Conservation (phyloP, 768 basidiomycete species). For the Pluteus cervinus region DNA sequence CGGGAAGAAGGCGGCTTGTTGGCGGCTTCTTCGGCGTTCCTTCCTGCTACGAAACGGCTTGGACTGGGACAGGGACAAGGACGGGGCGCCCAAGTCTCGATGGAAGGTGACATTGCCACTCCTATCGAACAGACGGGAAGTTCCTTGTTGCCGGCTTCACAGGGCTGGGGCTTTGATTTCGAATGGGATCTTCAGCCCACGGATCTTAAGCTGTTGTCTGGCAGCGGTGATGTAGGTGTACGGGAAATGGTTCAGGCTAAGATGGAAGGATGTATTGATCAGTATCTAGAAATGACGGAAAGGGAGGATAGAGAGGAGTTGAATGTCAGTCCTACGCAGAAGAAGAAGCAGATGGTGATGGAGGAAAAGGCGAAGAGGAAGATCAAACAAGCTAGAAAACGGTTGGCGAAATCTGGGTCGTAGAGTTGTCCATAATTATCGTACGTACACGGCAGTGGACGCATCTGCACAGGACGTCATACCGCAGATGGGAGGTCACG, state of each 20-base stretch:
- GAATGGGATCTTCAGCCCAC: slow-evolving; percentile 50
- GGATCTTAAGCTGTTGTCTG: slow-evolving; percentile 12
- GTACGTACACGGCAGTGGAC: no score
- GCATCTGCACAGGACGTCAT: no score
- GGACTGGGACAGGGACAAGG: not conserved
- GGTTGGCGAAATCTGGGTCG: slow-evolving; percentile 5
- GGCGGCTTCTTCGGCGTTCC: slow-evolving; percentile 30
- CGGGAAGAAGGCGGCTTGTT: slow-evolving; percentile 64
- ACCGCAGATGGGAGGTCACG: no score
- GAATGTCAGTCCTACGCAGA: slow-evolving; percentile 64
- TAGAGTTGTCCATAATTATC: no score
- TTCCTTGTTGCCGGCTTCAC: no score
- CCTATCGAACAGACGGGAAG: no score
- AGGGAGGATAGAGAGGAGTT: slow-evolving; percentile 48
- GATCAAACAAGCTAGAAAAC: slow-evolving; percentile 23
- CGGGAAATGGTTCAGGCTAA: slow-evolving; percentile 42
- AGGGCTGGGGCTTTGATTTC: slow-evolving; percentile 84
- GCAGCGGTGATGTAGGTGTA: slow-evolving; percentile 12
- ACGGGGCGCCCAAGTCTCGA: not conserved
- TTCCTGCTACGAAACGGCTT: slow-evolving; percentile 8
- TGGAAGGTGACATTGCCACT: slow-evolving; percentile 11
- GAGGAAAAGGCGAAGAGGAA: slow-evolving; percentile 36
- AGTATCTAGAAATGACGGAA: slow-evolving; percentile 36
- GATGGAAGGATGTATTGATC: slow-evolving; percentile 69
- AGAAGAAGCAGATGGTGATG: slow-evolving; percentile 46